Base-by-base conservation (phyloP, 805 yeast species). In the Candida methanosorbosa region DNA sequence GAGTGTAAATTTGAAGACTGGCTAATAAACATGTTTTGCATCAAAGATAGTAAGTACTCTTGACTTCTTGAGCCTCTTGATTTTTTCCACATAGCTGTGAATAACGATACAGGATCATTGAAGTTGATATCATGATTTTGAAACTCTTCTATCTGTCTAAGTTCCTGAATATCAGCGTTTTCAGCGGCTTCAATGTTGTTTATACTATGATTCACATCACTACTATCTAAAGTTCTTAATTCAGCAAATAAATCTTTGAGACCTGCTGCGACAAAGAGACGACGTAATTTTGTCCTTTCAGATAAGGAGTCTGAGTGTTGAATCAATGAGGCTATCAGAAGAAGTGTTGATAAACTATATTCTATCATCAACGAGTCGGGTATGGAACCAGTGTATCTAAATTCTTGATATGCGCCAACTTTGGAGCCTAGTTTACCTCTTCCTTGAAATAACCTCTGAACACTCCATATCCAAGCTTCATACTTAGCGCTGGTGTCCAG, bases 401-500 rank as follows among this genome's bases (percentile, higher is more conserved):
- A 69, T 44, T 90, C 97, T 9, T 81, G 92, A 38, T 85, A 79
- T 0, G 96, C 95, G 2, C 97, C 97, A 8, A 90, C 97, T 48
- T 81, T 57, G 1, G 96, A 84, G 9, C 96, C 95, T 70, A 83
- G 68, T 47, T 77, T 81, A 7, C 97, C 97, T 45, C 88, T 70
- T 3, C 96, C 96, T 33, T 52, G 49, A 20, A 57, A 43, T 3
- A 55, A 36, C 20, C 59, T 35, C 18, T 48, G 39, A 15, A 48
- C 45, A 14, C 56, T 44, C 57, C 58, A 51, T 15, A 59, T 39
- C 63, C 63, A 59, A 1, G 55, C 56, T 34, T 59, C 64, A 32
- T 52, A 54, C 30, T 50, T 45, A 29, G 44, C 43, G 14, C 50
- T 45, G 13, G 44, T 43, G 25, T 61, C 45, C 4, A 42, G 35